Percentiles rank a stretch among this genome's conserved stretches.
These are phyloP conservation scores for Phytophthora vignae DNA, from an alignment of 352 stramenopile genomes.

Conservation along the genomic window DNA sequence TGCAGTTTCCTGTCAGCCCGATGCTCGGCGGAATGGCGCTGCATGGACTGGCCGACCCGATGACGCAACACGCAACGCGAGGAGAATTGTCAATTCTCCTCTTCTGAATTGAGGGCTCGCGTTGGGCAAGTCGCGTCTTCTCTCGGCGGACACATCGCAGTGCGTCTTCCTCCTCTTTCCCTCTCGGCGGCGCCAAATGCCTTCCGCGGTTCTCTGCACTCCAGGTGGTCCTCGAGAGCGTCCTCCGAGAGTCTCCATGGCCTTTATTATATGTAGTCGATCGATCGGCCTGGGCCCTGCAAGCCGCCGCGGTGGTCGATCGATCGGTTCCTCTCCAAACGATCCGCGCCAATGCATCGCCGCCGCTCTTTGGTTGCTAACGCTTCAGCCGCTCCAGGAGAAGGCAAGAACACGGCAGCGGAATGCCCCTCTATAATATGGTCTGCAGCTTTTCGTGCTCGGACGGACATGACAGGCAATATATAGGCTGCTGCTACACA, in stretches of 20 bases:
- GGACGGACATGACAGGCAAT: too few species aligned
- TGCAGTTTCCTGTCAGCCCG: constrained; percentile 29
- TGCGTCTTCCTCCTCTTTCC: background rate
- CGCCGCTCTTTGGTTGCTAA: constrained; percentile 20
- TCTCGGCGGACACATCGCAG: constrained; percentile 17
- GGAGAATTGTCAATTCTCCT: too few species aligned
- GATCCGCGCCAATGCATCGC: background rate
- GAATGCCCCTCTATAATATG: too few species aligned
- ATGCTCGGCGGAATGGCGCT: constrained; percentile 22
- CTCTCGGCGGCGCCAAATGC: background rate
- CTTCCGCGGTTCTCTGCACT: constrained; percentile 17
- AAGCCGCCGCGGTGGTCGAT: too few species aligned
- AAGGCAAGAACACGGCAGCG: constrained; percentile 6
- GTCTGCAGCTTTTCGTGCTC: too few species aligned
- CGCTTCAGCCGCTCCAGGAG: constrained; percentile 25
- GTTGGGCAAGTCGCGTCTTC: background rate
- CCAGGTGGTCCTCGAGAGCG: constrained; percentile 20
- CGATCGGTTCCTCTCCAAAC: constrained; percentile 1
- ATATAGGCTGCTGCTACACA: too few species aligned
- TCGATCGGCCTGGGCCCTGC: too few species aligned
- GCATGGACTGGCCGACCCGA: constrained; percentile 19
- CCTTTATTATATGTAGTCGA: constrained; percentile 33
- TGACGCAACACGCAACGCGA: constrained; percentile 32
- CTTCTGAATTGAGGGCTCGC: constrained; percentile 15
- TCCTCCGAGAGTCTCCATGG: constrained; percentile 3